Evolutionary conservation across 352 stramenopile species (phyloP), one percentile per base, ranked within the genome.

Genomic region (Thalassiosira mediterranea): DNA sequence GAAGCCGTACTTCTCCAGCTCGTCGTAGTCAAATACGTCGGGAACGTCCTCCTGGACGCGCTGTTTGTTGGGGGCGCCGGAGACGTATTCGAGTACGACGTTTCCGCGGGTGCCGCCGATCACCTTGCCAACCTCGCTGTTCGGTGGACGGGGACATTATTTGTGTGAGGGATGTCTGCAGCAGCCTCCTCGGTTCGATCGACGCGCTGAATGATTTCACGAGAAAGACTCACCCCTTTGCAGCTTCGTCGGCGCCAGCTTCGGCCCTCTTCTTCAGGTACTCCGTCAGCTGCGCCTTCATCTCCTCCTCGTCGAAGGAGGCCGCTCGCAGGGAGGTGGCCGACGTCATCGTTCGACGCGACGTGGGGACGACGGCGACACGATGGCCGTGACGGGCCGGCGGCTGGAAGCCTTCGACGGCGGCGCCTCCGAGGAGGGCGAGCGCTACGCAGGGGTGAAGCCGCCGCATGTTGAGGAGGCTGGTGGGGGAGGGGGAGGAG

Each of bases 11-110:
- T 86, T 89, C 13, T 57, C 72, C 49, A 92, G 54, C 69, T 92
- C 73, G 37, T 86, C 78, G 61, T 92, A 92, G 56, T 90, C 83
- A 74, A 92, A 90, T 4, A 87, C 70, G 58, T 90, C 81, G 1
- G 86, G 75, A 17, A 59, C 60, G 11, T 76, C 59, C 52, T 90
- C 83, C 46, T 87, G 68, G 21, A 90, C 34, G 44, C 69, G 42
- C 68, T 76, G 53, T 63, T 88, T 90, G 57, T 84, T 84, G 2
- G 86, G 86, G 44, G 81, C 71, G 40, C 75, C 83, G 63, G 74
- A 87, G 26, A 92, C 63, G 53, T 74, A 92, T 58, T 92, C 86
- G 10, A 92, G 63, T 21, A 92, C 70, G 1, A 57, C 32, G 64
- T 92, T 92, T 57, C 81, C 81, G 44, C 85, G 81, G 15, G 83